Evolutionary conservation across 208 protist species (phyloP).

Genomic region (Plasmodiophora brassicae): DNA sequence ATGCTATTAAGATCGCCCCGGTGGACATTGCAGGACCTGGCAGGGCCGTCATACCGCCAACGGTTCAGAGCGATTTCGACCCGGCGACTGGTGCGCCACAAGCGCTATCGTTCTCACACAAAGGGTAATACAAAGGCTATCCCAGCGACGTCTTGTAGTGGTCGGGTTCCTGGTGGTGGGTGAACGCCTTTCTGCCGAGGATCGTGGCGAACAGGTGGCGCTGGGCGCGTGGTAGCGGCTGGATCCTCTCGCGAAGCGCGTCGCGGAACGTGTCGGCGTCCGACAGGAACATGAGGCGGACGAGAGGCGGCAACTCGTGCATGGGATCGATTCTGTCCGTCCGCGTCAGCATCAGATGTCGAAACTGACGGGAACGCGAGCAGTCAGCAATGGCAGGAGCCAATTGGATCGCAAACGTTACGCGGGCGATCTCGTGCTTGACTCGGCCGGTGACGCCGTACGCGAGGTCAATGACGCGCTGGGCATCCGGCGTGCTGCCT

Average conservation of each 20-base stretch:
- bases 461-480: not conserved
- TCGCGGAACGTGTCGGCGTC: not conserved
- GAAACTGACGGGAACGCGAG: not conserved
- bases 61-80: not conserved
- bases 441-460: not conserved
- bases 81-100: not conserved
- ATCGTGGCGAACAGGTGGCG: too few relatives aligned
- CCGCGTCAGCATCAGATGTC: not conserved
- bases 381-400: not conserved
- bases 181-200: too few relatives aligned
- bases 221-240: not conserved
- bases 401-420: not conserved
- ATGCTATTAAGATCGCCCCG: not conserved
- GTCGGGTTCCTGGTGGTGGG: too few relatives aligned
- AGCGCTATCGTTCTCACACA: slow-evolving; percentile 15
- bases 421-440: not conserved
- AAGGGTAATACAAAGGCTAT: too few relatives aligned
- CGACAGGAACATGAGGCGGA: not conserved
- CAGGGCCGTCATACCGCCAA: not conserved
- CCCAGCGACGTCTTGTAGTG: too few relatives aligned
- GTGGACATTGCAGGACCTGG: not conserved
- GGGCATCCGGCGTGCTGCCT: not conserved
- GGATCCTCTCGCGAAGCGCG: not conserved
- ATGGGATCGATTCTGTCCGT: not conserved
- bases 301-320: not conserved